A percentile compares a stretch with the other conserved stretches of the same genome.
These are phyloP conservation scores for Plenodomus tracheiphilus DNA, from an alignment of 2,329 filamentous ascomycete species.

Conservation along the genomic window DNA sequence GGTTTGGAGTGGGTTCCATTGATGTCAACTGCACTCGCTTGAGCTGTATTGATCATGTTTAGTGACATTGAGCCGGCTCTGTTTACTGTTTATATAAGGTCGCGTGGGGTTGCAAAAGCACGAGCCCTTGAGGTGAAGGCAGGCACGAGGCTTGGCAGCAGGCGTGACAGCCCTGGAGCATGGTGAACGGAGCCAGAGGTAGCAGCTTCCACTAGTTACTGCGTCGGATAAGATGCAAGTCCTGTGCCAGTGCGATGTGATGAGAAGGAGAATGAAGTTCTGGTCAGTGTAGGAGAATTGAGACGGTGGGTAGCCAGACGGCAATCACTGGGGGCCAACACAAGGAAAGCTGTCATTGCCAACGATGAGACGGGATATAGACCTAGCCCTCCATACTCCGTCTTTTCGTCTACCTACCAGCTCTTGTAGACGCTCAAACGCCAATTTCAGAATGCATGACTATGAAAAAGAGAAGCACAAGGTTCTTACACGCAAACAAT, in stretches of 20 bases:
- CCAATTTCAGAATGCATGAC: slow-evolving; percentile 8
- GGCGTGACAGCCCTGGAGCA: background rate
- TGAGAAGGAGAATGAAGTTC: too few species aligned
- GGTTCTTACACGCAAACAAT: background rate
- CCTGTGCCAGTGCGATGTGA: too few species aligned
- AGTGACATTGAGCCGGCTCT: background rate
- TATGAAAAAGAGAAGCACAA: background rate
- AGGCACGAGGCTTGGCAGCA: background rate
- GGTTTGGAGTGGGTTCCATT: slow-evolving; percentile 7
- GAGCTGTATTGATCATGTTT: slow-evolving; percentile 1
- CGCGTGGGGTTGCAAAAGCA: slow-evolving; percentile 3
- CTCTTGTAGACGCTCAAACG: slow-evolving; percentile 20
- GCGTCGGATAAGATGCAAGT: too few species aligned
- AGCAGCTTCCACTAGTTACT: too few species aligned
- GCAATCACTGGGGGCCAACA: too few species aligned
- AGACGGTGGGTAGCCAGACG: too few species aligned
- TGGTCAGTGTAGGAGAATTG: too few species aligned
- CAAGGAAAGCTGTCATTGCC: slow-evolving; percentile 6
- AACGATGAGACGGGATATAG: background rate
- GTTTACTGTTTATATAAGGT: slow-evolving; percentile 8
- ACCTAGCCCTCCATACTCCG: slow-evolving; percentile 8
- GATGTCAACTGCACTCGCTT: slow-evolving; percentile 1
- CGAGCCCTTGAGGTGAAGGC: background rate
- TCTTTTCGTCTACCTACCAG: slow-evolving; percentile 5
- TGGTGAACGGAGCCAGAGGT: too few species aligned